Conservation (phyloP, 164 flowering plant species). For the Nymphaea thermarum region DNA sequence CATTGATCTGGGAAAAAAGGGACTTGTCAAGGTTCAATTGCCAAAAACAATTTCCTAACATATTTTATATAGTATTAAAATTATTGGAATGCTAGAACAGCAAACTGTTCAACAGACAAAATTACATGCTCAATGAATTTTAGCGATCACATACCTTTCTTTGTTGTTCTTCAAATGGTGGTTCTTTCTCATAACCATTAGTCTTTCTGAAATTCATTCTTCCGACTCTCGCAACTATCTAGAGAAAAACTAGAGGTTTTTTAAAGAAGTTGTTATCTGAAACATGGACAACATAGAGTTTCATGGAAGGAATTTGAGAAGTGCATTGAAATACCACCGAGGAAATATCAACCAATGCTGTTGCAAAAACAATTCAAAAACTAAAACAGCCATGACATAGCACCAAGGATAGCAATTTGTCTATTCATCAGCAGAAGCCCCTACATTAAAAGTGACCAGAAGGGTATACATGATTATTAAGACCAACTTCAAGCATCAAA, state of each 20-base stretch:
- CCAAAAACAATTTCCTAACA: background rate
- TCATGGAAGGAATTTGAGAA: too few species aligned
- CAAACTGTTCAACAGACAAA: background rate
- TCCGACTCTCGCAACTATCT: background rate
- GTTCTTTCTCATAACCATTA: slow-evolving; percentile 29
- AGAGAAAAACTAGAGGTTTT: background rate
- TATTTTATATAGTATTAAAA: background rate
- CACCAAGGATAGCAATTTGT: too few species aligned
- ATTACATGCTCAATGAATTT: background rate
- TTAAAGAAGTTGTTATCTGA: too few species aligned
- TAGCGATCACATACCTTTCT: slow-evolving; percentile 35
- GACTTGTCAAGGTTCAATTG: background rate
- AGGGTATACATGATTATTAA: too few species aligned
- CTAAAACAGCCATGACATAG: too few species aligned
- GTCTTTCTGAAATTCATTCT: slow-evolving; percentile 17
- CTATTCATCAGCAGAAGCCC: too few species aligned
- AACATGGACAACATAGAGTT: too few species aligned
- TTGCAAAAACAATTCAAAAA: too few species aligned
- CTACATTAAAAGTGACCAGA: too few species aligned
- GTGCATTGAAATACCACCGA: too few species aligned
- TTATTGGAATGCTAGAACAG: background rate
- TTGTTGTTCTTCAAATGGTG: slow-evolving; percentile 34
- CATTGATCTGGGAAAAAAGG: slow-evolving; percentile 48
- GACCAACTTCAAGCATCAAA: too few species aligned
- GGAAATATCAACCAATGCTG: too few species aligned